phyloP scores from a whole-genome alignment of 2,329 filamentous ascomycete species.

The Phialophora verrucosa region DNA sequence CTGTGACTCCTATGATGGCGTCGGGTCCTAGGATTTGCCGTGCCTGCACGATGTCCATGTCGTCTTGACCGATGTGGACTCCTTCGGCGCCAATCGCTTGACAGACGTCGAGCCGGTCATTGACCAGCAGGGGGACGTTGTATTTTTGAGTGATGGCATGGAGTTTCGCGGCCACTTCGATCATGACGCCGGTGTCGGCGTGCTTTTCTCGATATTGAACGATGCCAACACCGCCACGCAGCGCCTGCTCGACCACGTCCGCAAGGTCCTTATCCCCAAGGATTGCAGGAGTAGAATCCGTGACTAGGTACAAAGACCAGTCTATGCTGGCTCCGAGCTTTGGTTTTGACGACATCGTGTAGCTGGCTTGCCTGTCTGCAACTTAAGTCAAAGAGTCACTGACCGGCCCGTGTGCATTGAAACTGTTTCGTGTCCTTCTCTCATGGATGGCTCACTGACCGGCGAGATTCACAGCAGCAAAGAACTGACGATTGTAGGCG shows the following conservation, averaged over 20 bases:
- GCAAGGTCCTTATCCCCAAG: conserved; percentile 74
- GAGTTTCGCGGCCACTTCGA: conserved; percentile 72
- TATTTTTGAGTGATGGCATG: conserved; percentile 72
- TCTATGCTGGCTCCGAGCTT: conserved; percentile 58
- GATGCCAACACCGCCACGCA: conserved; percentile 80
- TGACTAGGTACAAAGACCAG: conserved; percentile 88
- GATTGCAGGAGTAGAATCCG: conserved; percentile 86
- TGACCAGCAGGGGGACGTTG: conserved; percentile 83
- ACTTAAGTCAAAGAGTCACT: neutral
- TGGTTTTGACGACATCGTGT: conserved; percentile 39
- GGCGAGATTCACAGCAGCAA: neutral
- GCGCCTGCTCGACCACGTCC: conserved; percentile 73
- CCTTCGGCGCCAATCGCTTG: conserved; percentile 85
- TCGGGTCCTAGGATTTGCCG: conserved; percentile 73
- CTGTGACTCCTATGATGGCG: conserved; percentile 87
- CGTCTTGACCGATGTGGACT: conserved; percentile 93
- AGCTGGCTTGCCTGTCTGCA: neutral
- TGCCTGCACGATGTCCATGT: conserved; percentile 75
- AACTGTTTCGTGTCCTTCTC: neutral
- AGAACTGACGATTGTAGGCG: neutral
- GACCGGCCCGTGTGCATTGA: neutral
- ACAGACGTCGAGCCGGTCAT: conserved; percentile 90
- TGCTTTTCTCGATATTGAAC: conserved; percentile 93
- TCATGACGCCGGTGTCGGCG: conserved; percentile 72
- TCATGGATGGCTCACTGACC: neutral